Evolutionary conservation across 257 asterid species (phyloP).

Genomic region (Solanum ossicruentum): DNA sequence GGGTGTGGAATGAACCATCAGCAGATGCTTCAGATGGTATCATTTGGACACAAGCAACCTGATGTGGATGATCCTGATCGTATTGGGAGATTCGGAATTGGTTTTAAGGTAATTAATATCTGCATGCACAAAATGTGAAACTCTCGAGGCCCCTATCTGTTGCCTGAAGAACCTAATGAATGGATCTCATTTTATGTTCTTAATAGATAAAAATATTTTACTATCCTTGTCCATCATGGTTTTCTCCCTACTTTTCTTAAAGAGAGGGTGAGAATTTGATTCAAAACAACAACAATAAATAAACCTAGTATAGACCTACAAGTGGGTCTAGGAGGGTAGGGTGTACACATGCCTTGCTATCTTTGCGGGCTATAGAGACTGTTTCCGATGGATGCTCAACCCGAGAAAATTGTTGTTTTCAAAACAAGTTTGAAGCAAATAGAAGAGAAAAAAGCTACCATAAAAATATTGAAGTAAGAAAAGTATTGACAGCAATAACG

Average conservation of each 20-base stretch:
- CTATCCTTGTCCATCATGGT: neutral
- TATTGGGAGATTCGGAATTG: conserved; percentile 74
- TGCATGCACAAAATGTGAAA: neutral
- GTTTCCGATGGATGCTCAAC: too few species aligned
- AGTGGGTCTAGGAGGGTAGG: too few species aligned
- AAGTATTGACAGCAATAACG: too few species aligned
- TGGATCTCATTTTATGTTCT: neutral
- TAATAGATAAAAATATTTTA: neutral
- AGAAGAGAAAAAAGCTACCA: too few species aligned
- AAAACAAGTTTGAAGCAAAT: too few species aligned
- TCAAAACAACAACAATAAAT: neutral
- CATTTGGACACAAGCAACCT: conserved; percentile 62
- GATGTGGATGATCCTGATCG: conserved; percentile 37
- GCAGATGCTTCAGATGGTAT: conserved; percentile 48
- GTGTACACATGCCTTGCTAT: too few species aligned
- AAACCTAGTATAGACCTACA: too few species aligned
- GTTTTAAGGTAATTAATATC: conserved; percentile 48
- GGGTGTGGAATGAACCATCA: conserved; percentile 69
- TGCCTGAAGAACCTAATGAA: neutral
- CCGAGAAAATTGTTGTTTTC: too few species aligned
- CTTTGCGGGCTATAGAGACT: too few species aligned
- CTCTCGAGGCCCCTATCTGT: neutral
- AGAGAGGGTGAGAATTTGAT: neutral
- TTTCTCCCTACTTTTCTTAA: neutral
- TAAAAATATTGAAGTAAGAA: too few species aligned